A percentile compares a stretch with the other conserved stretches of the same genome.
phyloP scores from a whole-genome alignment of 2,329 filamentous ascomycete genomes.

The Epichloe gansuensis region DNA sequence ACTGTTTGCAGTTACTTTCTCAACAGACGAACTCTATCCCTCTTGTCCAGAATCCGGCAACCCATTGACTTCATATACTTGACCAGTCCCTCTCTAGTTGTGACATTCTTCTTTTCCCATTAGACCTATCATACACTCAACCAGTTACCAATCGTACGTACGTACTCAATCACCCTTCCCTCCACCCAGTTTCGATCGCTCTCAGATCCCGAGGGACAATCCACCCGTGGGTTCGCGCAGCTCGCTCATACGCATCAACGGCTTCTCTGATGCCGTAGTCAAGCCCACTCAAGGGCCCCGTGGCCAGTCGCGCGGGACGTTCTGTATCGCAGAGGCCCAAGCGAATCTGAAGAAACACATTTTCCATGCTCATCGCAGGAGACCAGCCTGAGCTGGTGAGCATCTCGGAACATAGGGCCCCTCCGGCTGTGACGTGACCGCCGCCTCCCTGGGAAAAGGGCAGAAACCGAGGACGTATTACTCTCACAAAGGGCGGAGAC shows the following conservation, averaged over 20 bases:
- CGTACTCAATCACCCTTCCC: not conserved
- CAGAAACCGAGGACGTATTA: slow-evolving; percentile 70
- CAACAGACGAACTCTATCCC: no score
- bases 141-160: not conserved
- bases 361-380: slow-evolving; percentile 61
- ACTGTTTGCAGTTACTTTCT: no score
- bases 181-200: slow-evolving; percentile 21
- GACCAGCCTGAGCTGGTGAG: slow-evolving; percentile 78
- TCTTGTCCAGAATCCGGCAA: no score
- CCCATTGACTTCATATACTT: no score
- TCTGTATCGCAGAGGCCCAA: slow-evolving; percentile 60
- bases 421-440: slow-evolving; percentile 74
- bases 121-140: no score
- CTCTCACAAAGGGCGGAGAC: slow-evolving; percentile 71
- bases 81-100: no score
- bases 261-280: slow-evolving; percentile 63
- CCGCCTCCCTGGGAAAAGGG: slow-evolving; percentile 62
- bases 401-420: slow-evolving; percentile 74
- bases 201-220: slow-evolving; percentile 50
- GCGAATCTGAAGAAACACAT: slow-evolving; percentile 68
- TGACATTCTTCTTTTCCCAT: no score
- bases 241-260: slow-evolving; percentile 58
- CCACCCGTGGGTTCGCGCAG: slow-evolving; percentile 60
- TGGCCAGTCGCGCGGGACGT: slow-evolving; percentile 60
- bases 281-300: not conserved